Percentiles rank a stretch among this genome's conserved stretches.
phyloP scores from a whole-genome alignment of 1,284 basidiomycete genomes.

The Tausonia pullulans region DNA sequence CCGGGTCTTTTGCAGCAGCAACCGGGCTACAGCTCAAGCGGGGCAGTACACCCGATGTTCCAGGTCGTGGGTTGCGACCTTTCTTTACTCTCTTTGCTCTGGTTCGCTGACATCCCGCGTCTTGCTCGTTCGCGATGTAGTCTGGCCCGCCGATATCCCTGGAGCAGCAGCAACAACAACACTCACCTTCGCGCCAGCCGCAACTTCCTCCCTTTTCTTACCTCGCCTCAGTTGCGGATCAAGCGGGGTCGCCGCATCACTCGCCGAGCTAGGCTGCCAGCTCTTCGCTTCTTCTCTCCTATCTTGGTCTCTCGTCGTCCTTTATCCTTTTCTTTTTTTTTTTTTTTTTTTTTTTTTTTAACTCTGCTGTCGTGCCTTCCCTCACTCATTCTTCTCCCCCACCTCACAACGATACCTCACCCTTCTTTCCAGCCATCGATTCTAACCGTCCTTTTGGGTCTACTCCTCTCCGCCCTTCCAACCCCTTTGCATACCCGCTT shows the following conservation, averaged over 20 bases:
- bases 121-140: constrained; percentile 34
- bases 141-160: constrained; percentile 29
- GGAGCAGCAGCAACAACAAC: constrained; percentile 27
- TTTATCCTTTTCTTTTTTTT: background rate
- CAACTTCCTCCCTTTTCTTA: constrained; percentile 36
- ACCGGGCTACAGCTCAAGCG: constrained; percentile 22
- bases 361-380: background rate
- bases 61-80: constrained; percentile 58
- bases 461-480: background rate
- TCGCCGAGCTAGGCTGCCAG: background rate
- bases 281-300: no score
- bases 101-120: constrained; percentile 9
- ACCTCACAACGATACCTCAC: background rate
- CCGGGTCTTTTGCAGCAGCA: constrained; percentile 24
- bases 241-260: constrained; percentile 36
- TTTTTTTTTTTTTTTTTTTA: background rate
- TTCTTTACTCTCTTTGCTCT: constrained; percentile 25
- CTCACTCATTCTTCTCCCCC: background rate
- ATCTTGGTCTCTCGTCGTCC: no score
- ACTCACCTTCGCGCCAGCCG: constrained; percentile 25
- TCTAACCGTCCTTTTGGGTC: no score
- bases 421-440: background rate
- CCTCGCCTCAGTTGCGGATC: constrained; percentile 62
- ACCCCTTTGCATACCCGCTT: background rate
- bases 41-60: constrained; percentile 71